phyloP scores from a whole-genome alignment of 805 yeast genomes.

The Candida orba region DNA sequence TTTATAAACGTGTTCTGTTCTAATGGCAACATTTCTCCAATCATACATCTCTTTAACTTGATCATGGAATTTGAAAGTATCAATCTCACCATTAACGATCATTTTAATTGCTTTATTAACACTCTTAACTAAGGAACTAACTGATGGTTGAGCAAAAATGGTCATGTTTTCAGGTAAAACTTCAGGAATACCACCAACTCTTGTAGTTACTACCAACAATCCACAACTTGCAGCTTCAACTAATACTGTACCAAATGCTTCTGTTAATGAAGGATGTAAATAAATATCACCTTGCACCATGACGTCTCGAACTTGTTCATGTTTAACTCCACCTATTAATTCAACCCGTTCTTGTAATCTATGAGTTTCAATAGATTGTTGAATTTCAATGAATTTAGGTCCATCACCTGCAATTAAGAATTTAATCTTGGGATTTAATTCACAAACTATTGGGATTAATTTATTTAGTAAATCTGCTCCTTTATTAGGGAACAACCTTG shows the following conservation, averaged over 20 bases:
- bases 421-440: slow-evolving; percentile 50
- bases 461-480: slow-evolving; percentile 88
- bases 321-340: slow-evolving; percentile 79
- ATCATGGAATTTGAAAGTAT: slow-evolving; percentile 70
- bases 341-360: slow-evolving; percentile 83
- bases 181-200: slow-evolving; percentile 97
- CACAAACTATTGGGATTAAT: slow-evolving; percentile 78
- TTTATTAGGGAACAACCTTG: slow-evolving; percentile 89
- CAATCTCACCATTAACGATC: slow-evolving; percentile 50
- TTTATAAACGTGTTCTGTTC: slow-evolving; percentile 81
- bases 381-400: slow-evolving; percentile 87
- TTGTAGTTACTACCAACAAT: slow-evolving; percentile 83
- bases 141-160: slow-evolving; percentile 82
- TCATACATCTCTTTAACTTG: slow-evolving; percentile 79
- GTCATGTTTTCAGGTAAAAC: slow-evolving; percentile 93
- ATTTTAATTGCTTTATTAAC: slow-evolving; percentile 62
- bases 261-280: slow-evolving; percentile 88
- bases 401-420: slow-evolving; percentile 96
- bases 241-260: slow-evolving; percentile 94
- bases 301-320: slow-evolving; percentile 86
- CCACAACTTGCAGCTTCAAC: slow-evolving; percentile 99
- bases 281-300: slow-evolving; percentile 93
- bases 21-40: slow-evolving; percentile 81
- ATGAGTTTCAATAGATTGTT: slow-evolving; percentile 87
- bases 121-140: slow-evolving; percentile 68